A percentile compares a stretch with the other conserved stretches of the same genome.
phyloP scores from a whole-genome alignment of 2,329 filamentous ascomycete genomes.

The Botryotinia convoluta region DNA sequence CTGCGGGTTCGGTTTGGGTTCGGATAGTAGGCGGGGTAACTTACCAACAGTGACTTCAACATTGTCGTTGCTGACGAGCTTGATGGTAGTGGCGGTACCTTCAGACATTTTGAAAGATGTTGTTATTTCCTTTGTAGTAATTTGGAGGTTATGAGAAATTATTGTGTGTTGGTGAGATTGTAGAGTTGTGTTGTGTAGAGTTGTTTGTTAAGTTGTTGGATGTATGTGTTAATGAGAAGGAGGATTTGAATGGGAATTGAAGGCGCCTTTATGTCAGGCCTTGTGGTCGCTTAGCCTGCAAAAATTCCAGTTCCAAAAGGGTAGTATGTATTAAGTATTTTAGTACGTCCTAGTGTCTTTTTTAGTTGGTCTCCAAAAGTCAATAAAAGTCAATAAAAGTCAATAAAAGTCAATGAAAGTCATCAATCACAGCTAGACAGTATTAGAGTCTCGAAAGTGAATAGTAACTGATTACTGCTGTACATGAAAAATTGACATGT shows the following conservation, averaged over 20 bases:
- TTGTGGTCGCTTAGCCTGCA: background rate
- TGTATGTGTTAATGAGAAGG: slow-evolving; percentile 8
- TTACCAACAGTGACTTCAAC: slow-evolving; percentile 50
- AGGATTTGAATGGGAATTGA: background rate
- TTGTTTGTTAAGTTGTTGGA: slow-evolving; percentile 1
- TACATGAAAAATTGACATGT: background rate
- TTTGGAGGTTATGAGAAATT: background rate
- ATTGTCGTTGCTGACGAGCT: slow-evolving; percentile 50
- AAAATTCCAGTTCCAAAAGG: background rate
- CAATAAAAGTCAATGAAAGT: no score
- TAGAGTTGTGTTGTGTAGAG: background rate
- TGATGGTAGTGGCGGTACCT: slow-evolving; percentile 39
- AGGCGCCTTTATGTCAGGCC: slow-evolving; percentile 13
- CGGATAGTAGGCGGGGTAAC: slow-evolving; percentile 31
- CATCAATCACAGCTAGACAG: background rate
- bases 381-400: background rate
- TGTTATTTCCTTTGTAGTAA: background rate
- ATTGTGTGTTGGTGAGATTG: background rate
- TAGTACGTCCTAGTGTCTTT: background rate
- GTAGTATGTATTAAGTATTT: background rate
- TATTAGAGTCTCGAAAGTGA: background rate
- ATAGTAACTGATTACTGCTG: accelerated
- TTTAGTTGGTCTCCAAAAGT: background rate
- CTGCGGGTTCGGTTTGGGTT: slow-evolving; percentile 12
- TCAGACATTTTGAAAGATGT: slow-evolving; percentile 38